A percentile compares a stretch with the other conserved stretches of the same genome.
Conservation (phyloP, 352 stramenopile genomes). For the Globisporangium takayamanum region DNA sequence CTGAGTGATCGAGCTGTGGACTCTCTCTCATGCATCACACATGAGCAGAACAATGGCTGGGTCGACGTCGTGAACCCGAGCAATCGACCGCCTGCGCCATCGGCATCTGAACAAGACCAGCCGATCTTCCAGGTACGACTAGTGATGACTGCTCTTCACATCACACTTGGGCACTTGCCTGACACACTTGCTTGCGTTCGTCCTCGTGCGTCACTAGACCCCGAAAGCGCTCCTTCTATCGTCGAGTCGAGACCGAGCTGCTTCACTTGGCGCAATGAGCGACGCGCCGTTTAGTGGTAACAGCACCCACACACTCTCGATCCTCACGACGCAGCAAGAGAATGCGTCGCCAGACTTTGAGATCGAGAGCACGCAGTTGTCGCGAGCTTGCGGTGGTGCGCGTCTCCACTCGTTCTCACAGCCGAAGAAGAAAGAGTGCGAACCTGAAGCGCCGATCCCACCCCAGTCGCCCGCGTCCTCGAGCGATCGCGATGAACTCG, state of each 20-base stretch:
- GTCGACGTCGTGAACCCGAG: slow-evolving; percentile 42
- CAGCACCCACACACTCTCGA: neutral
- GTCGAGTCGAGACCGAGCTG: slow-evolving; percentile 5
- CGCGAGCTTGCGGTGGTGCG: neutral
- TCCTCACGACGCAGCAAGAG: slow-evolving; percentile 8
- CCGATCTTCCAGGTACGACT: slow-evolving; percentile 6
- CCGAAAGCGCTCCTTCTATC: neutral
- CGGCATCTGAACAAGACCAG: neutral
- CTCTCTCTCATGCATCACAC: no score
- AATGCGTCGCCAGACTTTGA: slow-evolving; percentile 1
- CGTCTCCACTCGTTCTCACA: slow-evolving; percentile 43
- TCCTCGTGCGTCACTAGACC: neutral
- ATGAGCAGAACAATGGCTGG: slow-evolving; percentile 56
- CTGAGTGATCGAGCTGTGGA: no score
- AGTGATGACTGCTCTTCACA: neutral
- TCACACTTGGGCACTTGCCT: neutral
- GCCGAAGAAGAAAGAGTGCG: slow-evolving; percentile 22
- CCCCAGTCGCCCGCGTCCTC: slow-evolving; percentile 26
- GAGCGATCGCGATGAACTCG: slow-evolving; percentile 32
- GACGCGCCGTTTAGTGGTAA: neutral
- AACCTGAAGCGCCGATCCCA: slow-evolving; percentile 18
- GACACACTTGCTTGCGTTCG: neutral
- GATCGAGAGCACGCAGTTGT: neutral
- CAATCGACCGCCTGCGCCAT: slow-evolving; percentile 5
- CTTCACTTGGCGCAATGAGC: neutral